Evolutionary conservation across 202 grass and related monocot genomes (phyloP).

Genomic region (Panicum virgatum): DNA sequence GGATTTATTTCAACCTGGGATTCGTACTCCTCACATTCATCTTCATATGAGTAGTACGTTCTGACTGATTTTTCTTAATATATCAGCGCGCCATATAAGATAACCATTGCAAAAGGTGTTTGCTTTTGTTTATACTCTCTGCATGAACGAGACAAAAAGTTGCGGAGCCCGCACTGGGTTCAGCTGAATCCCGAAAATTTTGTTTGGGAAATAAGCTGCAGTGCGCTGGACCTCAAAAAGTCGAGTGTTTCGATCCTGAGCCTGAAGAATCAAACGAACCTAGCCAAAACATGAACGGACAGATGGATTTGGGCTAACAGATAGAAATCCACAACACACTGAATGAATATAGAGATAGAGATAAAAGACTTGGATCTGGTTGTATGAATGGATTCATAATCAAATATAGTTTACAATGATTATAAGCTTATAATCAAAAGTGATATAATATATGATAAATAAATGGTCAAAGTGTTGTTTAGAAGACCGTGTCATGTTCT

Average conservation of each 20-base stretch:
- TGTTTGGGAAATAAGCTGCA: background rate
- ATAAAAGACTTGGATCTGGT: constrained; percentile 16
- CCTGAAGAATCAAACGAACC: background rate
- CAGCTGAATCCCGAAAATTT: background rate
- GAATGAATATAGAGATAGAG: background rate
- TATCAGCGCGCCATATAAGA: background rate
- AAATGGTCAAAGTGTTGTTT: no score
- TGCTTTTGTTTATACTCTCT: background rate
- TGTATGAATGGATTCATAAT: no score
- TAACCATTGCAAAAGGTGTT: background rate
- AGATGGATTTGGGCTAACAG: background rate
- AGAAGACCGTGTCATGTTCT: no score
- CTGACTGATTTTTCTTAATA: background rate
- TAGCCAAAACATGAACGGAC: background rate
- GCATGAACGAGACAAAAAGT: background rate
- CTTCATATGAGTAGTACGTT: background rate
- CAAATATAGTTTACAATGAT: no score
- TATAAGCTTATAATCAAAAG: no score
- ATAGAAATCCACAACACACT: background rate
- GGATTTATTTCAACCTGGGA: background rate
- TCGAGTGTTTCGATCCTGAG: background rate
- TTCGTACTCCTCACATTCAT: background rate
- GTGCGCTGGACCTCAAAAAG: background rate
- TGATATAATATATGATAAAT: no score
- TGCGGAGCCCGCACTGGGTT: background rate